phyloP scores from a whole-genome alignment of 2,329 filamentous ascomycete species.

The Ophiostoma perfectum region DNA sequence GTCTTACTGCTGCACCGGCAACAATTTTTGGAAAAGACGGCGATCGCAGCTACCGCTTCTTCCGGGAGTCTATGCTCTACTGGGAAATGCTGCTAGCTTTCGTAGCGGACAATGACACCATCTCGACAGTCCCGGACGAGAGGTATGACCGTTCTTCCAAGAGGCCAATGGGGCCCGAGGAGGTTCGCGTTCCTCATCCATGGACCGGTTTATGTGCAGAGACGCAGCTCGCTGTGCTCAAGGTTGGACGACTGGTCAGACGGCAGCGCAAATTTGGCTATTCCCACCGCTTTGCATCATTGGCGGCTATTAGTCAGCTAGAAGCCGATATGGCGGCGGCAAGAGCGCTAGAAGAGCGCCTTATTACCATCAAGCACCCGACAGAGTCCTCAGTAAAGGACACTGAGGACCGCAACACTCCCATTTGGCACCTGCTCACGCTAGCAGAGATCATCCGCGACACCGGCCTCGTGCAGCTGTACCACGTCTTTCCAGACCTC shows the following conservation, averaged over 20 bases:
- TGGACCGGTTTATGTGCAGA: conserved; percentile 46
- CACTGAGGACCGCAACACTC: conserved; percentile 47
- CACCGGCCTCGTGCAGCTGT: conserved; percentile 49
- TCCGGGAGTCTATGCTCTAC: conserved; percentile 51
- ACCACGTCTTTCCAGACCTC: conserved; percentile 49
- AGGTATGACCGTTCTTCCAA: background rate
- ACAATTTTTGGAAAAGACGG: conserved; percentile 35
- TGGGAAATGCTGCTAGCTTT: conserved; percentile 57
- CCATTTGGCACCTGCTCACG: conserved; percentile 47
- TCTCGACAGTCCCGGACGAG: conserved; percentile 33
- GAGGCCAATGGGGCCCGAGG: conserved; percentile 14
- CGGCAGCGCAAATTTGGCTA: conserved; percentile 33
- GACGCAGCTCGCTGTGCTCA: conserved; percentile 41
- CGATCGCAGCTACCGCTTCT: conserved; percentile 39
- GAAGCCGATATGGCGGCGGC: conserved; percentile 36
- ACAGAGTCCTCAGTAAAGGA: conserved; percentile 43
- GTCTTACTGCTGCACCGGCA: conserved; percentile 31
- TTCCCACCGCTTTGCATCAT: conserved; percentile 34
- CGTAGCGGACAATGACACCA: conserved; percentile 41
- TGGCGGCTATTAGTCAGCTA: conserved; percentile 29
- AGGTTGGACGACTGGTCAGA: conserved; percentile 42
- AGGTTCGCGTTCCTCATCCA: conserved; percentile 39
- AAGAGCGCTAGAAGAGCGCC: conserved; percentile 41
- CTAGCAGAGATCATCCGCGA: conserved; percentile 50
- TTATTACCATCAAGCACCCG: conserved; percentile 43